Base-by-base conservation (phyloP, 371 early-diverging fungal genomes). In the Rhizopus sp. region DNA sequence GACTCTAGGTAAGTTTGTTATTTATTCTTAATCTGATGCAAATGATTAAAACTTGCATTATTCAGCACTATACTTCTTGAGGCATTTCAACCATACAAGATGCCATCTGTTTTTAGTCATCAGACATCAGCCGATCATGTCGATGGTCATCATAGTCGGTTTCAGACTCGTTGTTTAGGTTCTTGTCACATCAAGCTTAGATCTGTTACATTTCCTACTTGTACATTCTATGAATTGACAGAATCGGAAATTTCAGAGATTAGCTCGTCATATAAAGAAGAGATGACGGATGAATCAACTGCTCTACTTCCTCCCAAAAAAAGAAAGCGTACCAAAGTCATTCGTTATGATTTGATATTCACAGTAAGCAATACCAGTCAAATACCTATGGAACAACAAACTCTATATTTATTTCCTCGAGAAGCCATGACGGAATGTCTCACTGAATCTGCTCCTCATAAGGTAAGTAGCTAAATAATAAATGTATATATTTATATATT, bases 371-470 rank as follows among this genome's bases (percentile, higher is more conserved):
- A 17, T n/a, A 29, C 46, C 9, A 23, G 30, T 29, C 46, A 46
- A 23, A 5, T 29, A 8, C 7, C 29, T 23, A 9, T 46, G 7
- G 46, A 46, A 17, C 17, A 30, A 8, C 38, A 45, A 17, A 57
- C 51, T 0, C 72, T 69, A 40, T 74, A 64, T 53, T 23, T 68
- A 39, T 77, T 82, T 39, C 77, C 82, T 53, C 70, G 67, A 16
- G 75, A 83, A 59, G 76, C 81, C 5, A 62, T 82, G 7, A 63
- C 73, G 10, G 79, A 80, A 50, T 66, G 69, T 31, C 56, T 69
- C 9, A 70, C 59, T 32, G 56, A 65, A 53, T 37, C 62, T 31
- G 55, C 68, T 3, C 77, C 77, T 13, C 68, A 62, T 57, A 73
- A 78, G 72, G 81, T 78, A 66, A 39, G n/a, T 12, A 59, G 2